A percentile compares a stretch with the other conserved stretches of the same genome.
These are phyloP conservation scores for Claviceps sp. DNA, from an alignment of 2,329 filamentous ascomycete genomes.

Conservation along the genomic window DNA sequence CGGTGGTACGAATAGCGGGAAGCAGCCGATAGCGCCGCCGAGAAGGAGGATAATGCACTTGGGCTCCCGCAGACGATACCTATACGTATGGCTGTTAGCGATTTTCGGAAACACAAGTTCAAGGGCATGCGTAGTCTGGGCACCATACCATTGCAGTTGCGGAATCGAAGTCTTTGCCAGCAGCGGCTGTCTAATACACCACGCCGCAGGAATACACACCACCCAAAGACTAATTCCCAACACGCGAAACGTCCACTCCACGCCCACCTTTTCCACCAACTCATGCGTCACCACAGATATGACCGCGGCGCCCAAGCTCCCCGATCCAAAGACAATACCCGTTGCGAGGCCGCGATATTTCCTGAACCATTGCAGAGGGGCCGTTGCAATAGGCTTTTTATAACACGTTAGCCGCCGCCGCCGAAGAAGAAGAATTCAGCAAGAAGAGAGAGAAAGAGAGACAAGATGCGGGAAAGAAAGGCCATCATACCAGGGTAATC, in stretches of 20 bases:
- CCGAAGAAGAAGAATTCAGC: not conserved
- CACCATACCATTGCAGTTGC: slow-evolving; percentile 14
- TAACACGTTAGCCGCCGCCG: too few relatives aligned
- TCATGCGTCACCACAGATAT: slow-evolving; percentile 13
- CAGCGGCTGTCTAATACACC: slow-evolving; percentile 9
- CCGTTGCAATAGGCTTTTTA: slow-evolving; percentile 14
- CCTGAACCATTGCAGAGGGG: slow-evolving; percentile 13
- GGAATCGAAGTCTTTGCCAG: slow-evolving; percentile 6
- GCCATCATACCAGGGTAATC: slow-evolving; percentile 12
- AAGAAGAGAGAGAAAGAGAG: not conserved
- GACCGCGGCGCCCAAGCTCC: slow-evolving; percentile 15
- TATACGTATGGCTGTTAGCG: slow-evolving; percentile 5
- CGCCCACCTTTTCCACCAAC: slow-evolving; percentile 12
- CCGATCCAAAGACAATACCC: slow-evolving; percentile 16
- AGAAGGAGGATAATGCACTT: slow-evolving; percentile 13
- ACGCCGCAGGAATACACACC: slow-evolving; percentile 15
- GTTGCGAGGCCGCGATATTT: slow-evolving; percentile 16
- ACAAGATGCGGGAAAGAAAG: not conserved
- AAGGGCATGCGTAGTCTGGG: too few relatives aligned
- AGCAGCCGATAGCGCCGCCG: slow-evolving; percentile 12
- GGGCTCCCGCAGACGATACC: slow-evolving; percentile 13
- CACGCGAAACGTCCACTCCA: slow-evolving; percentile 16
- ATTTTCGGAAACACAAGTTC: not conserved
- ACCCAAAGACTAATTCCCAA: slow-evolving; percentile 15
- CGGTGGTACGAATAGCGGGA: slow-evolving; percentile 15